Conservation (phyloP, 768 basidiomycete species). For the Kwoniella dejecticola region DNA sequence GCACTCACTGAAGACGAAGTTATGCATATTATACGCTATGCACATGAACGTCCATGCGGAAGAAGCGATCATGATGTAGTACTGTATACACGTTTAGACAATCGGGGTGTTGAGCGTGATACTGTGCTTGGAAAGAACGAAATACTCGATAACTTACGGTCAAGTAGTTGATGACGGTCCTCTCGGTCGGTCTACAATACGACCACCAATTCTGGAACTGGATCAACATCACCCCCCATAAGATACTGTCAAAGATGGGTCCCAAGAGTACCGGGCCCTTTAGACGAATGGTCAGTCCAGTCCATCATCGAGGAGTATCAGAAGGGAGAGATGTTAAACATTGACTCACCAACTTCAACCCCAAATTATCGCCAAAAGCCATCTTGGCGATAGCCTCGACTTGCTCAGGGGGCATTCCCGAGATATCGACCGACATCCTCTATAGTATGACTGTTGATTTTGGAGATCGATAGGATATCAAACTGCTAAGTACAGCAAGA, state of each 20-base stretch:
- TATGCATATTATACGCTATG: constrained; percentile 1
- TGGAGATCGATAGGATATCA: too few relatives aligned
- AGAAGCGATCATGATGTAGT: not conserved
- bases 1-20: constrained; percentile 8
- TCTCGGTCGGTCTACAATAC: constrained; percentile 1
- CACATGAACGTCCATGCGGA: not conserved
- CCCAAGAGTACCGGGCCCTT: too few relatives aligned
- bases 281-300: too few relatives aligned
- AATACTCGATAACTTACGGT: constrained; percentile 8
- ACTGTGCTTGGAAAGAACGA: too few relatives aligned
- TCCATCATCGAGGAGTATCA: too few relatives aligned
- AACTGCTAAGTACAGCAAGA: too few relatives aligned
- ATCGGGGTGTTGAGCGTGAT: too few relatives aligned
- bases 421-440: constrained; percentile 1
- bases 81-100: not conserved
- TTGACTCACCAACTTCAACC: not conserved
- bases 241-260: not conserved
- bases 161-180: not conserved
- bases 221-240: not conserved
- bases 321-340: too few relatives aligned
- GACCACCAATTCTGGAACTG: constrained; percentile 11
- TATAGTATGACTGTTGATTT: not conserved
- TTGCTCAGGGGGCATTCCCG: constrained; percentile 6
- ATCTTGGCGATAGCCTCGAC: constrained; percentile 4
- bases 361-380: not conserved